Evolutionary conservation across 495 filamentous ascomycete genomes (phyloP).

Genomic region (Aspergillus saccharolyticus): DNA sequence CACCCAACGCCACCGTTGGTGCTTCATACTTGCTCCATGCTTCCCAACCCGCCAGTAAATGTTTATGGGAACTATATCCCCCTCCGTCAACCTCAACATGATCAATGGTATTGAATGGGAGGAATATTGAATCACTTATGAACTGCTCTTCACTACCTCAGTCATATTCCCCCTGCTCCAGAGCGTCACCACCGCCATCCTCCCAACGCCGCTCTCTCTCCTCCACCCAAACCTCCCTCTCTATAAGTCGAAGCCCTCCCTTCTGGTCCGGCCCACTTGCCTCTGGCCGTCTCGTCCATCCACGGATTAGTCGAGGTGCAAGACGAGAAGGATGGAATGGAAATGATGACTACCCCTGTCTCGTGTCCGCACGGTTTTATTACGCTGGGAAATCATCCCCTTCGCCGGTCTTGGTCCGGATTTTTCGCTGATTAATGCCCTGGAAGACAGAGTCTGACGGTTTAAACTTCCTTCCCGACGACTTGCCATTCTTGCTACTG

Average conservation of each 20-base stretch:
- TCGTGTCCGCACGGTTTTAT: not conserved
- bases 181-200: no score
- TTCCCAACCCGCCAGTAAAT: not conserved
- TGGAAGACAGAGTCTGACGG: not conserved
- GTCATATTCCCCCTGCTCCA: not conserved
- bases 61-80: not conserved
- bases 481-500: not conserved
- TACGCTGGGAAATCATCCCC: not conserved
- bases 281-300: not conserved
- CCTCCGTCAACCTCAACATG: not conserved
- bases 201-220: no score
- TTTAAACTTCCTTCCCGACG: not conserved
- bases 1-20: slow-evolving; percentile 29
- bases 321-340: not conserved
- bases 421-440: slow-evolving; percentile 1
- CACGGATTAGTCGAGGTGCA: slow-evolving; percentile 1
- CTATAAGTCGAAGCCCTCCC: slow-evolving; percentile 7
- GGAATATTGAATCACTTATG: no score
- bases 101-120: no score
- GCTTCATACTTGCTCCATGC: not conserved
- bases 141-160: no score
- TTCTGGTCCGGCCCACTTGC: slow-evolving; percentile 18
- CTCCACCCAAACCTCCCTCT: not conserved
- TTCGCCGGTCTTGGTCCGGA: slow-evolving; percentile 4
- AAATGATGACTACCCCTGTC: not conserved